Conservation (phyloP, 2,329 filamentous ascomycete genomes). For the Cladophialophora yegresii region DNA sequence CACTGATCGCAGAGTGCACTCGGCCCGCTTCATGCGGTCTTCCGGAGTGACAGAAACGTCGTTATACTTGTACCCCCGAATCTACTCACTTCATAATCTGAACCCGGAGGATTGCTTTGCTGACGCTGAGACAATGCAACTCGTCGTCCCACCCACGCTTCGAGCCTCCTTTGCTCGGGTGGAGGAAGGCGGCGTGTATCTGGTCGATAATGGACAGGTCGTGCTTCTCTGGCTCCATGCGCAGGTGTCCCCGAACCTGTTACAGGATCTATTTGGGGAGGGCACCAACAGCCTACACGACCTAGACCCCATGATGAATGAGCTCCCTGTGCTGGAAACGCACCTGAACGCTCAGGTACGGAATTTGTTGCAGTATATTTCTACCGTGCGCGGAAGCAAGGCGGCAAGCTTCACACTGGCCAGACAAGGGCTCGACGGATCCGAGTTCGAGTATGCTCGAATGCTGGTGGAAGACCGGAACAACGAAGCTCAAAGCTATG, state of each 20-base stretch:
- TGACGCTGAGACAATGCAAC: conserved; percentile 79
- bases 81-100: conserved; percentile 88
- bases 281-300: conserved; percentile 69
- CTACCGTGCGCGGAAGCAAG: conserved; percentile 78
- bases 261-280: conserved; percentile 85
- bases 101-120: conserved; percentile 85
- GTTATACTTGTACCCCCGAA: conserved; percentile 90
- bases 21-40: conserved; percentile 83
- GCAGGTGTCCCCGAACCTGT: conserved; percentile 86
- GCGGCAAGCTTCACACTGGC: conserved; percentile 87
- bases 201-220: conserved; percentile 93
- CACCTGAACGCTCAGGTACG: conserved; percentile 93
- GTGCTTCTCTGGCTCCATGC: conserved; percentile 90
- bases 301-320: conserved; percentile 78
- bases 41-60: conserved; percentile 86
- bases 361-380: conserved; percentile 87
- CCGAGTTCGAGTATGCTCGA: conserved; percentile 93
- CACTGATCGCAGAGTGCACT: conserved; percentile 85
- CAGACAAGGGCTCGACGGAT: conserved; percentile 86
- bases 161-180: conserved; percentile 84
- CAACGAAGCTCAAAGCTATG: conserved; percentile 96
- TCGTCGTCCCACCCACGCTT: conserved; percentile 77
- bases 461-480: conserved; percentile 92
- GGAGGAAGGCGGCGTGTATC: conserved; percentile 88
- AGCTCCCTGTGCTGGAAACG: conserved; percentile 81